Evolutionary conservation across 1,139 yeast species (phyloP), one percentile per base, ranked within the genome.

Genomic region (Zygoascus meyerae): DNA sequence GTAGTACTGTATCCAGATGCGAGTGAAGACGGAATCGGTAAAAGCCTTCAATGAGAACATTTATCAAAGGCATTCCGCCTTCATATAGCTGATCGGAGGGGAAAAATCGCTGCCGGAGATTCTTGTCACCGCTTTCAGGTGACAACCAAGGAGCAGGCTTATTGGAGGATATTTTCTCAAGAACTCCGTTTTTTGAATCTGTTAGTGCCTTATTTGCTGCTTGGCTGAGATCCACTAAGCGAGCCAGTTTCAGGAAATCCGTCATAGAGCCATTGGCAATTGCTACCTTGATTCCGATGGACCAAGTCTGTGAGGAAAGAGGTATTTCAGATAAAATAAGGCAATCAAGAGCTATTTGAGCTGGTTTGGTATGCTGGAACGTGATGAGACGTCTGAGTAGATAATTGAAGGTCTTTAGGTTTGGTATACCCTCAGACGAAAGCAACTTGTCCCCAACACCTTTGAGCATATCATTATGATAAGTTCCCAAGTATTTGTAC

Each of bases 261-360:
- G 35, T 26, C 10, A 42, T 40, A 42, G 55, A 52, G 5, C 49
- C 50, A 16, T 55, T 52, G 3, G 49, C 42, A 15, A 53, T 52
- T 2, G 61, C 54, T 21, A 58, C 49, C 12, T 48, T 47, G 16
- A 59, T 37, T 2, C 56, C 58, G 3, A 54, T 42, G 5, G 49
- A 39, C 42, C 52, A 48, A 1, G 59, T 48, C 16, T 52, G 53
- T 6, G 52, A 44, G 18, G 48, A 52, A 35, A 59, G 48, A 1
- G 55, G 55, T 7, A 57, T 48, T 14, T 52, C 57, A 2, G 62
- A 51, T 16, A 48, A 34, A 17, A 53, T 34, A 28, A 59, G 45
- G 18, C 59, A 55, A 30, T 59, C 60, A 18, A 58, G 42, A 2
- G 55, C 58, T 40, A 56, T 49, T 38, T 54, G 57, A 1, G 63